phyloP scores from a whole-genome alignment of 2,329 filamentous ascomycete species.

The Paraphaeosphaeria sporulosa region DNA sequence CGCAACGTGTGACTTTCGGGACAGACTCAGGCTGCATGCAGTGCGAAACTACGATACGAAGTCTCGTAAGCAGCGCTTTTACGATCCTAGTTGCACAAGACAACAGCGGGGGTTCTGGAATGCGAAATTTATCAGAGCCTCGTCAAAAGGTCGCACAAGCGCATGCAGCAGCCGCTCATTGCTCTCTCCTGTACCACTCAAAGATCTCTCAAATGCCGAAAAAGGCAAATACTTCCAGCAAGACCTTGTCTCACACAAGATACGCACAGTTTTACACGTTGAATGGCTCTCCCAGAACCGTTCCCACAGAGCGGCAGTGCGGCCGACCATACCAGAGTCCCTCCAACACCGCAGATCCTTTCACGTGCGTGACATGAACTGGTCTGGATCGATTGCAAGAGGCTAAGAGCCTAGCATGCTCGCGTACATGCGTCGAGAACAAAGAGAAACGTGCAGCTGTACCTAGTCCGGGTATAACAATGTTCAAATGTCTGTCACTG shows the following conservation, averaged over 20 bases:
- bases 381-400: not conserved
- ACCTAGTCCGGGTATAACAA: not conserved
- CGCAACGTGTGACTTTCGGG: too few species aligned
- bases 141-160: not conserved
- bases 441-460: not conserved
- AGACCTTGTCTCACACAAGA: not conserved
- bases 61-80: too few species aligned
- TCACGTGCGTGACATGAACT: not conserved
- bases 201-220: not conserved
- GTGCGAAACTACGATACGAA: too few species aligned
- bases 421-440: not conserved
- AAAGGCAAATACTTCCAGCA: not conserved
- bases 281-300: not conserved
- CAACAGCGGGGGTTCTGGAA: not conserved
- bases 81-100: too few species aligned
- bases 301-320: too few species aligned
- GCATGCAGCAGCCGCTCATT: too few species aligned
- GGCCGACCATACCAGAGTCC: not conserved
- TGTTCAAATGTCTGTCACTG: not conserved
- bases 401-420: too few species aligned
- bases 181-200: too few species aligned
- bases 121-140: not conserved
- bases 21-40: too few species aligned
- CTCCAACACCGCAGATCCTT: not conserved
- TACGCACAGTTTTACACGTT: too few species aligned